Conservation (phyloP, 768 basidiomycete genomes). For the Rossbeevera mucosa region DNA sequence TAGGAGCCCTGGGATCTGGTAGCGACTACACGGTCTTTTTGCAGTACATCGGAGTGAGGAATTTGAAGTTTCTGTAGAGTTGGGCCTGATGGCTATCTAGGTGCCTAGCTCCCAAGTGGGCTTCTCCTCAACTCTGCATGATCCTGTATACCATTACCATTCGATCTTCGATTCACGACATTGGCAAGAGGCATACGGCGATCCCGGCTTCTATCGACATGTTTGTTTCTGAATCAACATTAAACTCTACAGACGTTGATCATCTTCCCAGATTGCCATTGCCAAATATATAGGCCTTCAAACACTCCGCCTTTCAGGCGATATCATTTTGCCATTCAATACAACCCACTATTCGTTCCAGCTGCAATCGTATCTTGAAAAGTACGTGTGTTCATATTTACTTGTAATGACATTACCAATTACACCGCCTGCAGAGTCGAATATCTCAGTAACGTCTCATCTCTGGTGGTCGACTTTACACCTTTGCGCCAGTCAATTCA, state of each 20-base stretch:
- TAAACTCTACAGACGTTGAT: conserved; percentile 1
- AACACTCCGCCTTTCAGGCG: conserved; percentile 57
- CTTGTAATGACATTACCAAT: conserved; percentile 22
- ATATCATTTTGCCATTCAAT: conserved; percentile 66
- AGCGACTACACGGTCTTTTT: conserved; percentile 93
- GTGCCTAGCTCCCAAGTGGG: conserved; percentile 33
- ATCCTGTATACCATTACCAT: conserved; percentile 72
- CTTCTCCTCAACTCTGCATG: conserved; percentile 37
- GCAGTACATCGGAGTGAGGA: conserved; percentile 64
- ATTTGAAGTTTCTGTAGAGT: neutral
- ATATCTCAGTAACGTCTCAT: conserved; percentile 17
- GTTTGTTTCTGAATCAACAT: conserved; percentile 34
- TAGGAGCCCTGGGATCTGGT: conserved; percentile 72
- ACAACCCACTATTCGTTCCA: conserved; percentile 73
- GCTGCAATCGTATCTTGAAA: conserved; percentile 56
- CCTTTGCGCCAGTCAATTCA: conserved; percentile 44
- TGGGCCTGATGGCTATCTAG: conserved; percentile 16
- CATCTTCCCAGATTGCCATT: conserved; percentile 47
- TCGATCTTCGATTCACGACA: conserved; percentile 68
- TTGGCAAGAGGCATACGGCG: conserved; percentile 74
- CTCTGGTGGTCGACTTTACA: conserved; percentile 48
- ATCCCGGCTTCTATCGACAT: conserved; percentile 72
- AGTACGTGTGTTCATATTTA: conserved; percentile 36
- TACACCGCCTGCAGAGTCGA: conserved; percentile 26
- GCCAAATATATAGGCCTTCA: conserved; percentile 65